Evolutionary conservation across 139 green algal species (phyloP), one percentile per base, ranked within the genome.

Genomic region (Picochlorum sp.): DNA sequence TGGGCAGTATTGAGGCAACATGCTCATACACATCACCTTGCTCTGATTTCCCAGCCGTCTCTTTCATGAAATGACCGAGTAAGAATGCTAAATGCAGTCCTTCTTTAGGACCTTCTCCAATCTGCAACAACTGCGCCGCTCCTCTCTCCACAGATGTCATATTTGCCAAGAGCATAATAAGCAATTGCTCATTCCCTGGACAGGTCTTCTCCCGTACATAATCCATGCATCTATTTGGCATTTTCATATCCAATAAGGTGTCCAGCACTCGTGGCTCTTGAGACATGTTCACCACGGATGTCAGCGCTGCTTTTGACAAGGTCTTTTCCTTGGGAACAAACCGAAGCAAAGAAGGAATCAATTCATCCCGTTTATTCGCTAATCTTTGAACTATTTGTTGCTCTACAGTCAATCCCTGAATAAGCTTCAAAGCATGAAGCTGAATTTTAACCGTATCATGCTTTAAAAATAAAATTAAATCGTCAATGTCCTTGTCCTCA

Each of bases 101-200:
- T 57, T 85, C 80, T 63, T 83, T 38, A 14, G 47, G 56, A 44
- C 61, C 66, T 20, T 68, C 44, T 1, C 71, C 71, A 10, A 90
- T 55, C 65, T 94, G 83, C 56, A 95, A 62, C 57, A 95, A 50
- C 14, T 75, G 65, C 51, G 65, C 49, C 11, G 69, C 74, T 2
- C 82, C 86, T 20, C 68, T 50, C 44, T 93, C 80, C 31, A 60
- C 28, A 3, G 79, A 52, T 8, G 86, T 95, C n/a, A 94, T 37
- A 73, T 95, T 94, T 49, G 78, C 74, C 45, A 94, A 72, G 49
- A 94, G 57, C 80, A 89, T 88, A 21, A 92, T 69, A 30, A 92
- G 70, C 51, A 85, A 68, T 15, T 77, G 62, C 1, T 77, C 49
- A 38, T 83, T 64, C 0, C 45, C 60, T 3, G 63, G 57, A 49